Conservation (phyloP, 192 early-diverging fungal species). For the Backusella australiensis region DNA sequence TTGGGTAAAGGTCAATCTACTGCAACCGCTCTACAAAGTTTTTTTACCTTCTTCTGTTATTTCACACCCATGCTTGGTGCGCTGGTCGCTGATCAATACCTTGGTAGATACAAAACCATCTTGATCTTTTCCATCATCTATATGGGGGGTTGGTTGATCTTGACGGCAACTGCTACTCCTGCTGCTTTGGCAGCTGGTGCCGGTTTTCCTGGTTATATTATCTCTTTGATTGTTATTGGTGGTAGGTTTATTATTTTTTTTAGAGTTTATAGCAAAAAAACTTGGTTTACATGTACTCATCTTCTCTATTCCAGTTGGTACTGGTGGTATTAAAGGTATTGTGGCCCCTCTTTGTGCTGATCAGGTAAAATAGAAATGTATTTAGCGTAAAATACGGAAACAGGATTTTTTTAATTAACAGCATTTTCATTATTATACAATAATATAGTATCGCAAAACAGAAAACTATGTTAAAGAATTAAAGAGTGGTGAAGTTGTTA, state of each 20-base stretch:
- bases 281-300: background rate
- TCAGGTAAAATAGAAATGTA: conserved; percentile 27
- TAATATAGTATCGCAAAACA: conserved; percentile 26
- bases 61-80: conserved; percentile 59
- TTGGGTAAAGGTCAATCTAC: conserved; percentile 53
- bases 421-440: background rate
- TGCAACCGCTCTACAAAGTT: conserved; percentile 55
- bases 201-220: conserved; percentile 61
- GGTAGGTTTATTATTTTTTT: conserved; percentile 14
- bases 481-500: conserved; percentile 46
- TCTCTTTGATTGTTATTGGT: conserved; percentile 63
- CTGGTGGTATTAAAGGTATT: conserved; percentile 34
- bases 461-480: conserved; percentile 47
- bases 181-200: conserved; percentile 48
- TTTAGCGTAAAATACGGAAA: background rate
- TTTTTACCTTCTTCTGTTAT: conserved; percentile 66
- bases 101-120: conserved; percentile 74
- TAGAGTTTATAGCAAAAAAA: background rate
- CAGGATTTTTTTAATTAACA: background rate
- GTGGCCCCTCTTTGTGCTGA: conserved; percentile 56
- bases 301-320: conserved; percentile 19
- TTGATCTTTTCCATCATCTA: conserved; percentile 62
- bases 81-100: conserved; percentile 56
- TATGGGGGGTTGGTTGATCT: conserved; percentile 56
- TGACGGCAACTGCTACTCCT: conserved; percentile 60